Evolutionary conservation across 352 stramenopile species (phyloP), one percentile per base, ranked within the genome.

Genomic region (Thraustotheca clavata): DNA sequence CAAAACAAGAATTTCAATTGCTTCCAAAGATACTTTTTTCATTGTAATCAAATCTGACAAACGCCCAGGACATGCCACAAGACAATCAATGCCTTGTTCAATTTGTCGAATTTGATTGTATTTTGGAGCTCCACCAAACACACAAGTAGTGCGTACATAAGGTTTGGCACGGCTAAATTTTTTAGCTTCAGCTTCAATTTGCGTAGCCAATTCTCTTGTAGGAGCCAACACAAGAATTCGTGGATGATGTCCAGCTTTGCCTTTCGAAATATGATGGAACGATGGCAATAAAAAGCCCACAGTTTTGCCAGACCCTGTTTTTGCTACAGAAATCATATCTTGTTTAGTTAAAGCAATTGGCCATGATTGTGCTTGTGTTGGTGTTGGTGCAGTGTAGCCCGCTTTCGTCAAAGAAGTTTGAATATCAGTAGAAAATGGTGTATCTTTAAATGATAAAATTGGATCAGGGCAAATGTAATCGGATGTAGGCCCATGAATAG

Each of bases 81-180:
- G 72, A 54, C 99, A 94, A 73, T 98, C 84, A 26, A 95, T 87
- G 6, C 96, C 96, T 18, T 27, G 31, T 11, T 31, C n/a, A 12
- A 65, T 14, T 32, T 43, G 12, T 18, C 47, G 46, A 60, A 98
- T 76, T 76, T 99, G 96, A 63, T 94, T 87, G 71, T 98, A 95
- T 83, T 97, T 98, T 69, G 99, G 95, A 52, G 99, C 96, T 31
- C 96, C 97, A 59, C 97, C 94, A 54, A 96, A 92, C n/a, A 96
- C 84, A 69, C 79, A 98, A 62, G 73, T 83, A 65, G 73, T 96
- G 77, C 89, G 97, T 47, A 93, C 83, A n/a, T 87, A 97, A 67
- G 97, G 98, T 35, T 79, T 86, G 39, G 80, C 80, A 32, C 57
- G 38, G 57, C 57, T 55, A 22, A 65, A 65, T 26, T 65, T 65